Percentiles rank a stretch among this genome's conserved stretches.
phyloP scores from a whole-genome alignment of 2,329 filamentous ascomycete genomes.

The Colletotrichum sp. region DNA sequence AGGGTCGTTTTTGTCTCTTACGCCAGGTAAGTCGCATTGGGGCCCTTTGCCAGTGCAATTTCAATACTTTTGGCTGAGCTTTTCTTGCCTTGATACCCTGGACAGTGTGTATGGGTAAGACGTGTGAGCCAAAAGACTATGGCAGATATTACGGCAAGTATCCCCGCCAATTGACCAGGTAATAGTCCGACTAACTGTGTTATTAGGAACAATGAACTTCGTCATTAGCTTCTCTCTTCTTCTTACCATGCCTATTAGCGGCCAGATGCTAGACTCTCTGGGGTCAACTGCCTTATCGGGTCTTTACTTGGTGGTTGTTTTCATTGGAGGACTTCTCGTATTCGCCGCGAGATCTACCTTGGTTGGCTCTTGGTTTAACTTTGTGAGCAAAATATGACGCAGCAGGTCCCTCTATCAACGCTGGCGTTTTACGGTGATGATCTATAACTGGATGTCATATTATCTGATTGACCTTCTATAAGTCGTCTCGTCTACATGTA shows the following conservation, averaged over 20 bases:
- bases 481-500: neutral
- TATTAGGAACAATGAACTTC: slow-evolving; percentile 42
- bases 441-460: neutral
- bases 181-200: neutral
- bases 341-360: slow-evolving; percentile 26
- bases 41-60: neutral
- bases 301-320: slow-evolving; percentile 47
- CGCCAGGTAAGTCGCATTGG: slow-evolving; percentile 27
- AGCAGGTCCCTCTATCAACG: neutral
- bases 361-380: neutral
- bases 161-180: neutral
- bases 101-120: slow-evolving; percentile 48
- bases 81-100: neutral
- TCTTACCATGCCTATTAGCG: slow-evolving; percentile 48
- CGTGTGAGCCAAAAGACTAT: slow-evolving; percentile 51
- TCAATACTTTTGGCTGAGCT: neutral
- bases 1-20: slow-evolving; percentile 39
- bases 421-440: neutral
- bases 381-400: neutral
- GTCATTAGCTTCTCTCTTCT: slow-evolving; percentile 49
- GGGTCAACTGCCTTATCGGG: slow-evolving; percentile 48
- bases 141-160: slow-evolving; percentile 23
- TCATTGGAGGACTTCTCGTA: slow-evolving; percentile 35
- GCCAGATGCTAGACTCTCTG: slow-evolving; percentile 47
- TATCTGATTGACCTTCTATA: neutral